Evolutionary conservation across 768 basidiomycete genomes (phyloP).

Genomic region (Lactarius tabidus): DNA sequence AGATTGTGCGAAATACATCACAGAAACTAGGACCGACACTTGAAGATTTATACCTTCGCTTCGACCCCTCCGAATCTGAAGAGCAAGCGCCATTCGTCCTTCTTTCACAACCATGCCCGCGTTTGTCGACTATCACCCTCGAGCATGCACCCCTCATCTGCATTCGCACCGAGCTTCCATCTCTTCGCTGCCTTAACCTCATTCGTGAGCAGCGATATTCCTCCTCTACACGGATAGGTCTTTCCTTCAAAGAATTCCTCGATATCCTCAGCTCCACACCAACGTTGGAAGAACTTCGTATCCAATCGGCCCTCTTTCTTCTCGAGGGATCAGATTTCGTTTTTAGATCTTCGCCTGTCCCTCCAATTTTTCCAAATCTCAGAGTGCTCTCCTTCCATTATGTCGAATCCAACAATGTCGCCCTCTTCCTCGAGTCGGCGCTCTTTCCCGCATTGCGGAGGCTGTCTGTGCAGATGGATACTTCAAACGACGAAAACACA

Average conservation of each 20-base stretch:
- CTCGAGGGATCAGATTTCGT: constrained; percentile 29
- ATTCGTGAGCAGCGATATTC: constrained; percentile 31
- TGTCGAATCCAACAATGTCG: constrained; percentile 31
- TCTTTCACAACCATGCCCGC: constrained; percentile 29
- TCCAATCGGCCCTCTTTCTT: constrained; percentile 30
- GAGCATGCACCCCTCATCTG: constrained; percentile 32
- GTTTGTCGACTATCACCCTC: constrained; percentile 29
- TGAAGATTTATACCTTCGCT: constrained; percentile 31
- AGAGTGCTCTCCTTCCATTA: constrained; percentile 26
- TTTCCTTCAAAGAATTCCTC: constrained; percentile 30
- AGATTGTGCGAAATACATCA: constrained; percentile 27
- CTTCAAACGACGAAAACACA: constrained; percentile 29
- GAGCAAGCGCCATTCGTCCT: constrained; percentile 29
- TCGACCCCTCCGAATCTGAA: constrained; percentile 30
- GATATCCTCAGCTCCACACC: constrained; percentile 22
- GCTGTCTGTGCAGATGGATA: constrained; percentile 31
- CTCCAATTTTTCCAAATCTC: constrained; percentile 27
- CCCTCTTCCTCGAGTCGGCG: constrained; percentile 32
- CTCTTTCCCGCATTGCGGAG: constrained; percentile 28
- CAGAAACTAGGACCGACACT: constrained; percentile 29
- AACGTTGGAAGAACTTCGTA: constrained; percentile 29
- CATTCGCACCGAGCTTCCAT: constrained; percentile 28
- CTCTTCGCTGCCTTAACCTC: constrained; percentile 28
- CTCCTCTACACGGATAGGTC: constrained; percentile 27
- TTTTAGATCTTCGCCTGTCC: constrained; percentile 26